phyloP scores from a whole-genome alignment of 1,284 basidiomycete species.

The Cerioporus squamosus region DNA sequence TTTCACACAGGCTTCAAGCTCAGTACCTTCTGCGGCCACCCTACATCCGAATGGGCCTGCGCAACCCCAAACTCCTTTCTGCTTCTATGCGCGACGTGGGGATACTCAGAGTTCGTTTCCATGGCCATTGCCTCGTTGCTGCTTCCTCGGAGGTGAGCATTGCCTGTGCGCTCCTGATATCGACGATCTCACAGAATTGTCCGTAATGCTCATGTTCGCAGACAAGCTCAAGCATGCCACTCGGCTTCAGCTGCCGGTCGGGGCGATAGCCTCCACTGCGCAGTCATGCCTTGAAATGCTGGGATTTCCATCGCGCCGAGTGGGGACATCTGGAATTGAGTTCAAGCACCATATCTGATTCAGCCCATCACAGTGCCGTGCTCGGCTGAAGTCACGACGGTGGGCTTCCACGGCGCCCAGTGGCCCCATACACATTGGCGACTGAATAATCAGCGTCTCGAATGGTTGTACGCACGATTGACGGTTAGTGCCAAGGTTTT shows the following conservation, averaged over 20 bases:
- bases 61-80: not conserved
- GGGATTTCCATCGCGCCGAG: too few species aligned
- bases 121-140: not conserved
- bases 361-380: too few species aligned
- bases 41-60: not conserved
- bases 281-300: too few species aligned
- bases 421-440: too few species aligned
- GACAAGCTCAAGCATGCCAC: not conserved
- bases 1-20: not conserved
- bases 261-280: too few species aligned
- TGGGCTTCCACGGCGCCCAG: too few species aligned
- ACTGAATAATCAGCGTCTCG: too few species aligned
- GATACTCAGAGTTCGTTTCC: not conserved
- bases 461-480: too few species aligned
- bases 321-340: too few species aligned
- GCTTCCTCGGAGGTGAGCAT: not conserved
- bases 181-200: not conserved
- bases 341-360: too few species aligned
- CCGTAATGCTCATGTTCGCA: not conserved
- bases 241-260: not conserved
- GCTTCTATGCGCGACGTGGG: not conserved
- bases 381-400: too few species aligned
- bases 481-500: too few species aligned
- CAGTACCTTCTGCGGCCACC: not conserved
- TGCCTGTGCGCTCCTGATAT: not conserved